These are phyloP conservation scores for Fennellomyces sp. DNA, from an alignment of 371 early-diverging fungal genomes.

Conservation along the genomic window DNA sequence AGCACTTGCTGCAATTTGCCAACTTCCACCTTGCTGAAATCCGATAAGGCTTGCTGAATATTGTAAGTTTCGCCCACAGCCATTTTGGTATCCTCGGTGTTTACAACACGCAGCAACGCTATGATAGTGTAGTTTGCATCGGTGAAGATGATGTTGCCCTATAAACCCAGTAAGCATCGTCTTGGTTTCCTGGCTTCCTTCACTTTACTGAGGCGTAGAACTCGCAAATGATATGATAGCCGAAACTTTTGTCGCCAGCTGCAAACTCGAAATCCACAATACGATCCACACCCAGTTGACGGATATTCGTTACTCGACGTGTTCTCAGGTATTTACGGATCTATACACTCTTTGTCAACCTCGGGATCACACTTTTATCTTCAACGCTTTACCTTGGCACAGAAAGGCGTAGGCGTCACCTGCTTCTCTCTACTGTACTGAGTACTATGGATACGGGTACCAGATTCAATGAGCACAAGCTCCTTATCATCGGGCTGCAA, in stretches of 20 bases:
- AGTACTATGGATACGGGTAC: slow-evolving; percentile 93
- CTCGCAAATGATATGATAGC: slow-evolving; percentile 93
- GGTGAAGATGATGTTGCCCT: slow-evolving; percentile 96
- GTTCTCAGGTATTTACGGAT: slow-evolving; percentile 92
- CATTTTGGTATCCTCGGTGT: slow-evolving; percentile 74
- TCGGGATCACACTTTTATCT: not conserved
- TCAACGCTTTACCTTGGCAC: slow-evolving; percentile 69
- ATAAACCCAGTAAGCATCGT: not conserved
- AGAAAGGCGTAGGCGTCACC: slow-evolving; percentile 84
- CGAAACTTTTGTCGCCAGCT: slow-evolving; percentile 63
- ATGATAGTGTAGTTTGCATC: slow-evolving; percentile 88
- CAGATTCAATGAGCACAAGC: slow-evolving; percentile 90
- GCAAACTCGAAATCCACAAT: slow-evolving; percentile 93
- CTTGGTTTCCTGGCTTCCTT: not conserved
- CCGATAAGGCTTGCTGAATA: slow-evolving; percentile 50
- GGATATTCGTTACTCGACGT: slow-evolving; percentile 77
- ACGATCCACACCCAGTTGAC: slow-evolving; percentile 92
- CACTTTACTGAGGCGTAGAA: slow-evolving; percentile 85
- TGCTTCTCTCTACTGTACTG: slow-evolving; percentile 87
- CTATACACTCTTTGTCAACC: slow-evolving; percentile 23
- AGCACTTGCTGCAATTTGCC: slow-evolving; percentile 59
- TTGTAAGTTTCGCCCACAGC: slow-evolving; percentile 85
- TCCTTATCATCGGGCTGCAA: slow-evolving; percentile 83
- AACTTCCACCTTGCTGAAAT: slow-evolving; percentile 63
- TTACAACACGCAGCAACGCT: slow-evolving; percentile 85